Evolutionary conservation across 345 rosid species (phyloP).

Genomic region (Angophora floribunda): DNA sequence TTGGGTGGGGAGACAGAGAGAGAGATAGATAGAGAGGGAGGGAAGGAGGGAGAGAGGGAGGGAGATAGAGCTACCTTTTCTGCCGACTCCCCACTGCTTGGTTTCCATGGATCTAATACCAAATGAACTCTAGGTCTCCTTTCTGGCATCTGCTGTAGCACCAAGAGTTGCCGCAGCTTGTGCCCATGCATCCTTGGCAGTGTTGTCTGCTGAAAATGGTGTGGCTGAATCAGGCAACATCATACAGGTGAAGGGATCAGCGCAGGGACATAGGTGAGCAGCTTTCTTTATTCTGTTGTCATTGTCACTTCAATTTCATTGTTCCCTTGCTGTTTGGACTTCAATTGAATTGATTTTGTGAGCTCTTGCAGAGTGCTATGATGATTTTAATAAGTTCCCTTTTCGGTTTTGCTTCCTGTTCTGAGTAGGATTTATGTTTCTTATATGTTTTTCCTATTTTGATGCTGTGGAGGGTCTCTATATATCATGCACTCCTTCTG

Average conservation of each 20-base stretch:
- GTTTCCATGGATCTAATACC: neutral
- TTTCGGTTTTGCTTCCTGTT: neutral
- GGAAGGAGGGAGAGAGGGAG: neutral
- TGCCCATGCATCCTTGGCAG: slow-evolving; percentile 91
- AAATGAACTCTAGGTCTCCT: slow-evolving; percentile 56
- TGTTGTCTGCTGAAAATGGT: slow-evolving; percentile 50
- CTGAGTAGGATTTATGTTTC: neutral
- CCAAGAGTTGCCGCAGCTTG: slow-evolving; percentile 99
- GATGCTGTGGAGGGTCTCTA: neutral
- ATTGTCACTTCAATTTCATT: neutral
- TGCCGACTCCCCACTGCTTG: neutral
- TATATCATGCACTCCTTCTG: neutral
- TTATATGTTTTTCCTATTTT: neutral
- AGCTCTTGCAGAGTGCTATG: neutral
- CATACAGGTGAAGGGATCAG: slow-evolving; percentile 15
- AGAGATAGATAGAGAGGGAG: neutral
- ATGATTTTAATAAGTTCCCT: neutral
- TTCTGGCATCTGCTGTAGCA: slow-evolving; percentile 94
- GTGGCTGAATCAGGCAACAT: slow-evolving; percentile 4
- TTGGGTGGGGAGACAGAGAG: neutral
- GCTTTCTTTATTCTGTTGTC: neutral
- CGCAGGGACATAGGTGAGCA: slow-evolving; percentile 46
- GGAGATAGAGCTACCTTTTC: neutral
- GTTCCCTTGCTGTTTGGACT: neutral
- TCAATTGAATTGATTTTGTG: neutral